phyloP scores from a whole-genome alignment of 208 protist genomes.

The Lotmaria passim region DNA sequence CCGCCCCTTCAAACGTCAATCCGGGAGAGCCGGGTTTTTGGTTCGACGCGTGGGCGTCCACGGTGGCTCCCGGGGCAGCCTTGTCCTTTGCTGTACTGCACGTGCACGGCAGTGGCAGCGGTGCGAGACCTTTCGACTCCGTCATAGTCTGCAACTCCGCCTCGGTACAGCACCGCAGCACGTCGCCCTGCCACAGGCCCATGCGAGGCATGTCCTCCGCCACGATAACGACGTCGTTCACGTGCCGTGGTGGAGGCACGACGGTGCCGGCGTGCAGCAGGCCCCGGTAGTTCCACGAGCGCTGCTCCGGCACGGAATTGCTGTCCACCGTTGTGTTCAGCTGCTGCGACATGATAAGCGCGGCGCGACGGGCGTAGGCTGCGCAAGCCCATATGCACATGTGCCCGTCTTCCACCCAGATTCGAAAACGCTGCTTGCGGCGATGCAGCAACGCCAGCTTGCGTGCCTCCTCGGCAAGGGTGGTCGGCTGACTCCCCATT shows the following conservation, averaged over 20 bases:
- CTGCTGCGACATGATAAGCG: slow-evolving; percentile 73
- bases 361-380: slow-evolving; percentile 72
- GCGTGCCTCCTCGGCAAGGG: slow-evolving; percentile 12
- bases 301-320: slow-evolving; percentile 56
- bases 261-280: slow-evolving; percentile 49
- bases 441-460: slow-evolving; percentile 36
- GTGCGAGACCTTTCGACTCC: slow-evolving; percentile 5
- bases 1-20: too few relatives aligned
- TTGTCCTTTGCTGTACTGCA: slow-evolving; percentile 4
- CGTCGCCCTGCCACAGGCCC: slow-evolving; percentile 73
- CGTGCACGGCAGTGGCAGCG: slow-evolving; percentile 34
- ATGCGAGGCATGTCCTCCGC: slow-evolving; percentile 57
- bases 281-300: slow-evolving; percentile 65
- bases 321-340: slow-evolving; percentile 69
- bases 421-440: slow-evolving; percentile 69
- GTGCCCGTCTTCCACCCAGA: slow-evolving; percentile 79
- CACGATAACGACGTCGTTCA: slow-evolving; percentile 70
- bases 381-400: slow-evolving; percentile 76
- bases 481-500: neutral
- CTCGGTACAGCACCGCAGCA: slow-evolving; percentile 70
- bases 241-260: slow-evolving; percentile 44
- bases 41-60: neutral
- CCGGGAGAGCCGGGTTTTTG: neutral
- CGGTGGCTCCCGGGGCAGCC: neutral
- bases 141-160: slow-evolving; percentile 40